phyloP scores from a whole-genome alignment of 169 alveolate genomes.

The Amoebophrya sp. region DNA sequence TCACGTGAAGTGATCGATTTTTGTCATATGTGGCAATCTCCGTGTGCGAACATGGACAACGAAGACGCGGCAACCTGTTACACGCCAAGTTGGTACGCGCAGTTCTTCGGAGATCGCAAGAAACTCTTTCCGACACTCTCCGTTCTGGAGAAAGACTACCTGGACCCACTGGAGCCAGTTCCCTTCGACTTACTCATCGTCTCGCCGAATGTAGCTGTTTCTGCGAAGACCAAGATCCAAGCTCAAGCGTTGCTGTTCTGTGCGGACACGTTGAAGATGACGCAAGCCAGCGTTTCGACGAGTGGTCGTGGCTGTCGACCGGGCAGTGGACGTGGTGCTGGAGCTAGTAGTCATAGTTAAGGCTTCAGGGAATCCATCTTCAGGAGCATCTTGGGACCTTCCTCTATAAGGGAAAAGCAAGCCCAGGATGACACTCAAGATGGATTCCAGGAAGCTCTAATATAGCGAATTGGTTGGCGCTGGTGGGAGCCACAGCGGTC shows the following conservation, averaged over 20 bases:
- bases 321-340: too few relatives aligned
- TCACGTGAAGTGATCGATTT: not conserved
- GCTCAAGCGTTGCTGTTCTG: not conserved
- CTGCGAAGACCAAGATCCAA: not conserved
- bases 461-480: not conserved
- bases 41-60: not conserved
- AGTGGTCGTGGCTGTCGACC: not conserved
- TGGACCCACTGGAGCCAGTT: too few relatives aligned
- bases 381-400: too few relatives aligned
- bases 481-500: conserved; percentile 24
- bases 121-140: too few relatives aligned
- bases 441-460: too few relatives aligned
- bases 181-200: not conserved
- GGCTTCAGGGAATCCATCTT: too few relatives aligned
- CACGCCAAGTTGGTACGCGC: not conserved
- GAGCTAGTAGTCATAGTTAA: too few relatives aligned
- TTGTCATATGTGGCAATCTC: not conserved
- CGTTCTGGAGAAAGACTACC: too few relatives aligned
- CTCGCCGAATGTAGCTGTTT: not conserved
- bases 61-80: not conserved
- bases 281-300: not conserved
- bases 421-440: too few relatives aligned
- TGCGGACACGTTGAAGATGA: not conserved
- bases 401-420: too few relatives aligned
- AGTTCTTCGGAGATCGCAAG: not conserved